Evolutionary conservation across 139 green algal genomes (phyloP).

Genomic region (Auxenochlorella protothecoides): DNA sequence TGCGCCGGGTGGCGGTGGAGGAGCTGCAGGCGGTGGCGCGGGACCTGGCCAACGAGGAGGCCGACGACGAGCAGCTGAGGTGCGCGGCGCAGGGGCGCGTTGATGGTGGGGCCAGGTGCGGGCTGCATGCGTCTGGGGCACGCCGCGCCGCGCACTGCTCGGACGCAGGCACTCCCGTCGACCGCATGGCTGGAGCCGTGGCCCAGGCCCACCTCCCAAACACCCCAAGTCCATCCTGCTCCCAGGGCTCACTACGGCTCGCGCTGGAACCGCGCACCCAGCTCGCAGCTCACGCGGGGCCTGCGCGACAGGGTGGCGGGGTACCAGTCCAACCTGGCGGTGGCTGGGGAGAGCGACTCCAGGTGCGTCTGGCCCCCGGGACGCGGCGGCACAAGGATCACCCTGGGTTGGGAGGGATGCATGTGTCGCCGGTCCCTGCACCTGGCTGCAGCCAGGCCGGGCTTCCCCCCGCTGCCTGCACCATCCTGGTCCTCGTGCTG

Average conservation of each 20-base stretch:
- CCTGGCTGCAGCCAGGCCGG: no score
- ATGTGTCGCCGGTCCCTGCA: no score
- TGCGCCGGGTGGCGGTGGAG: constrained; percentile 37
- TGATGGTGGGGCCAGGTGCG: constrained; percentile 17
- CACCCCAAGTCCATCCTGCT: no score
- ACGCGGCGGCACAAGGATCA: no score
- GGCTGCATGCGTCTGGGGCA: not conserved
- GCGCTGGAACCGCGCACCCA: constrained; percentile 39
- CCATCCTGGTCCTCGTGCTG: no score
- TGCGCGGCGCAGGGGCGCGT: constrained; percentile 7
- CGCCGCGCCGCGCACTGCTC: no score
- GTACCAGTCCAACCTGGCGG: constrained; percentile 50
- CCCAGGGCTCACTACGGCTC: constrained; percentile 38
- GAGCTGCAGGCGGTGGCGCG: constrained; percentile 46
- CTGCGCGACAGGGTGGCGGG: constrained; percentile 57
- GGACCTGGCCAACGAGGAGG: constrained; percentile 46
- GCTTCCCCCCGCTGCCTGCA: no score
- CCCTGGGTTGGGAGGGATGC: no score
- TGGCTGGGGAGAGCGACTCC: constrained; percentile 56
- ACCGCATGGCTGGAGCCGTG: no score
- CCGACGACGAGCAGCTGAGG: constrained; percentile 41
- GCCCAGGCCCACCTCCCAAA: no score
- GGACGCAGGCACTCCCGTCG: no score
- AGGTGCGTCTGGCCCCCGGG: not conserved
- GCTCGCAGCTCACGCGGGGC: constrained; percentile 44